These are phyloP conservation scores for Sporothrix schenckii DNA, from an alignment of 2,329 filamentous ascomycete species.

Conservation along the genomic window DNA sequence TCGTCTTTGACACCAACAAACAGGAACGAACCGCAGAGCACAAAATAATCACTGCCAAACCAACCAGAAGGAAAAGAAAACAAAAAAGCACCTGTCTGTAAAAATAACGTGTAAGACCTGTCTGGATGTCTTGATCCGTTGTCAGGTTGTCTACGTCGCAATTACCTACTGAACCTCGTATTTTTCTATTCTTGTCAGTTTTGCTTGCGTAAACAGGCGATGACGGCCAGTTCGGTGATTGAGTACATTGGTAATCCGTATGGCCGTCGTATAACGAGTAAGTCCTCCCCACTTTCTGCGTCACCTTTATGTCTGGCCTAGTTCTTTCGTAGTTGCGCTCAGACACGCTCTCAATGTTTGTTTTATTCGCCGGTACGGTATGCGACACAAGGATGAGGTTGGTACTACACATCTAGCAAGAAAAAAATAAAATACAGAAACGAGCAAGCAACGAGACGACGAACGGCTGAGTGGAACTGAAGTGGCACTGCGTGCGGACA, in stretches of 20 bases:
- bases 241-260: too few species aligned
- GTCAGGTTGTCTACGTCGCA: not conserved
- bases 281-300: not conserved
- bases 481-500: constrained; percentile 5
- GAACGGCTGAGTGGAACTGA: constrained; percentile 8
- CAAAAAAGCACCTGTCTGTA: not conserved
- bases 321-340: not conserved
- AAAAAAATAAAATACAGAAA: not conserved
- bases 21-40: not conserved
- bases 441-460: not conserved
- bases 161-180: constrained; percentile 19
- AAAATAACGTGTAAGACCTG: not conserved
- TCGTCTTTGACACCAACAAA: not conserved
- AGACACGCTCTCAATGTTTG: constrained; percentile 7
- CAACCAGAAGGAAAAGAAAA: not conserved
- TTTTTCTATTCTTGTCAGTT: not conserved
- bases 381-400: not conserved
- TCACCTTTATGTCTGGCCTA: not conserved
- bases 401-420: not conserved
- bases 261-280: not conserved
- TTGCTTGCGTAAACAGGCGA: not conserved
- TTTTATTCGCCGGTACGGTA: constrained; percentile 14
- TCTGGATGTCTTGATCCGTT: not conserved
- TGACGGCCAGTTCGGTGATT: too few species aligned
- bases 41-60: not conserved